Evolutionary conservation across 139 green algal genomes (phyloP), one percentile per base, ranked within the genome.

Genomic region (Axilococcus clingmanii): DNA sequence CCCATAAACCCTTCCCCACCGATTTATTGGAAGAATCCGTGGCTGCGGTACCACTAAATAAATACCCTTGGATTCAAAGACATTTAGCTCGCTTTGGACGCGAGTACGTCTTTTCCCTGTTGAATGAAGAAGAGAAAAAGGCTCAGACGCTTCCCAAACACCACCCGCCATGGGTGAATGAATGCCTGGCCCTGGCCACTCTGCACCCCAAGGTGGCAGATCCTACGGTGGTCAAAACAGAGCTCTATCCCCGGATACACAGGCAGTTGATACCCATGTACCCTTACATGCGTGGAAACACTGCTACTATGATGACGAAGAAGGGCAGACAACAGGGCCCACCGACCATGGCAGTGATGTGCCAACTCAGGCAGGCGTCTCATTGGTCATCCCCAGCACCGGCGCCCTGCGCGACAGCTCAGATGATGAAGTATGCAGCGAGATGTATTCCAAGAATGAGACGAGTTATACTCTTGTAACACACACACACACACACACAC

Each of bases 1-100:
- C 68, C 7, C 78, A 71, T 43, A 46, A 35, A 20, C 68, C 71
- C 24, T 80, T 80, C 48, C 71, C 71, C 2, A 51, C 64, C 0
- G 57, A 44, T 19, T 16, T 41, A 3, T 51, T 80, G 27, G 71
- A 80, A 42, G 48, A 53, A 22, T 68, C 71, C 7, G 69, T 80
- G 43, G 24, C 44, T 15, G 45, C 50, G 5, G 47, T 76, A 4
- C 69, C 59, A 22, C 19, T 50, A 29, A 38, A 58, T 4, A 7
- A 30, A 11, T 68, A 65, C 49, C 40, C 49, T 0, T 23, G 16
- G 3, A 35, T 12, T 1, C 42, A 78, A 46, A 38, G 36, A 17
- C 25, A 33, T 27, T 51, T 76, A 25, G 27, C 48, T 8, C 42
- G 48, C 29, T 70, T 70, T 65, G 62, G 62, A 12, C 45, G 62